Percentiles rank a stretch among this genome's conserved stretches.
These are phyloP conservation scores for Rehmannia glutinosa DNA, from an alignment of 257 asterid species.

Conservation along the genomic window DNA sequence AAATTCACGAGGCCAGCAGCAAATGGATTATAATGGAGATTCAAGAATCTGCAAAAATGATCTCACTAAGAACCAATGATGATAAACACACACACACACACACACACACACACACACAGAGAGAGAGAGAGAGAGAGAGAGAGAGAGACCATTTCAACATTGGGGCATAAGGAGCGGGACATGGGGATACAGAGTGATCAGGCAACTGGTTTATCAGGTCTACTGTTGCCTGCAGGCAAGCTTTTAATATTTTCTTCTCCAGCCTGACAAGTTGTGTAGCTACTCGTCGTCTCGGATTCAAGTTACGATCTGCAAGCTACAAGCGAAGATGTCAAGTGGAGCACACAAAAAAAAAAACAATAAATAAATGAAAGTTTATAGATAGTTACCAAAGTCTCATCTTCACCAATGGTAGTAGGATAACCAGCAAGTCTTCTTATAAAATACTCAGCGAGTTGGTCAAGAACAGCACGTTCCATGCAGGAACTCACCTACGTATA, in stretches of 20 bases:
- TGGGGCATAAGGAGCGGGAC: constrained; percentile 93
- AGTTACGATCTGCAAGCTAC: constrained; percentile 64
- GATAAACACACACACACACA: not conserved
- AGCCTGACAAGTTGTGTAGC: constrained; percentile 84
- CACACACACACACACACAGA: not conserved
- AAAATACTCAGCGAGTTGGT: constrained; percentile 81
- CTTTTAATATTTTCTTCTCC: constrained; percentile 81
- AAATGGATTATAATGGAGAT: constrained; percentile 12
- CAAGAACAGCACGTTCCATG: constrained; percentile 91
- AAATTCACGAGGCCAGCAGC: constrained; percentile 13
- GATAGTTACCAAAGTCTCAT: constrained; percentile 68
- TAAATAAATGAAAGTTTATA: not conserved
- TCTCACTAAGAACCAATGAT: not conserved
- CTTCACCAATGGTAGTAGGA: constrained; percentile 79
- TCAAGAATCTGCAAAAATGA: constrained; percentile 26
- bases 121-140: not conserved
- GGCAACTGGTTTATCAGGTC: constrained; percentile 83
- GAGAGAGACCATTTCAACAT: constrained; percentile 53
- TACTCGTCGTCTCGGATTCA: constrained; percentile 78
- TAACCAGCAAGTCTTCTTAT: constrained; percentile 63
- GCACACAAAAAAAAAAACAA: constrained; percentile 1
- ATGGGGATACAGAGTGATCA: constrained; percentile 76
- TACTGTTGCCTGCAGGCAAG: constrained; percentile 67
- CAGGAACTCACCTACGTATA: constrained; percentile 80
- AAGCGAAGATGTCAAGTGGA: constrained; percentile 18